A percentile compares a stretch with the other conserved stretches of the same genome.
Conservation (phyloP, 1,284 basidiomycete species). For the Cryptococcus sp. region DNA sequence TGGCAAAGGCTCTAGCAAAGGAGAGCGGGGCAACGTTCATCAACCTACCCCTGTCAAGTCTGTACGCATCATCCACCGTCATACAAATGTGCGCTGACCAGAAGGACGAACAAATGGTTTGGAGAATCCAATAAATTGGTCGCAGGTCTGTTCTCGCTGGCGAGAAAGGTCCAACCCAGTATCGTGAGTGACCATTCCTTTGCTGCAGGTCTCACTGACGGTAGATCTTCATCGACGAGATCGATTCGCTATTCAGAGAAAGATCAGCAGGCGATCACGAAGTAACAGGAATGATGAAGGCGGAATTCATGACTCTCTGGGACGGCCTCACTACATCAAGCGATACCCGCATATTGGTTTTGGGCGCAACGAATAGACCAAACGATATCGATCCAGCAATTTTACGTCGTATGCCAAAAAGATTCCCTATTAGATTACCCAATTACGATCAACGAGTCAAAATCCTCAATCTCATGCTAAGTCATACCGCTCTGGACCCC, state of each 20-base stretch:
- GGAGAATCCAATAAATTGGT: slow-evolving; percentile 98
- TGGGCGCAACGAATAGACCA: slow-evolving; percentile 94
- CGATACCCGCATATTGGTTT: slow-evolving; percentile 73
- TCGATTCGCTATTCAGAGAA: slow-evolving; percentile 86
- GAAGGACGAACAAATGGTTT: slow-evolving; percentile 82
- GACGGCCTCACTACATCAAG: slow-evolving; percentile 85
- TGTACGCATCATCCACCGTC: slow-evolving; percentile 50
- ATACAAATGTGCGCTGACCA: neutral
- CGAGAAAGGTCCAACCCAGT: slow-evolving; percentile 66
- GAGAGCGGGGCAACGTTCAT: slow-evolving; percentile 97
- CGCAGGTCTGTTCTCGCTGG: slow-evolving; percentile 73
- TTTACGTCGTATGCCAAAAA: slow-evolving; percentile 92
- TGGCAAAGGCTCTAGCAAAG: slow-evolving; percentile 91
- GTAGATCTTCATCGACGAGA: slow-evolving; percentile 73
- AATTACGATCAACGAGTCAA: slow-evolving; percentile 75
- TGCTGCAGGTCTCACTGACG: neutral
- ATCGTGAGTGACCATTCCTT: slow-evolving; percentile 50
- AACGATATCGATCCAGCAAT: slow-evolving; percentile 85
- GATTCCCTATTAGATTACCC: slow-evolving; percentile 86
- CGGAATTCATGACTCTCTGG: slow-evolving; percentile 99
- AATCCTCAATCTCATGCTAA: slow-evolving; percentile 88
- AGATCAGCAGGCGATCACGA: slow-evolving; percentile 86
- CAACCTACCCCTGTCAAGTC: slow-evolving; percentile 65
- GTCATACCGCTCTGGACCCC: slow-evolving; percentile 65
- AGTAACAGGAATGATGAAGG: slow-evolving; percentile 99